Evolutionary conservation across 139 green algal species (phyloP).

Genomic region (Tetraselmis chui): DNA sequence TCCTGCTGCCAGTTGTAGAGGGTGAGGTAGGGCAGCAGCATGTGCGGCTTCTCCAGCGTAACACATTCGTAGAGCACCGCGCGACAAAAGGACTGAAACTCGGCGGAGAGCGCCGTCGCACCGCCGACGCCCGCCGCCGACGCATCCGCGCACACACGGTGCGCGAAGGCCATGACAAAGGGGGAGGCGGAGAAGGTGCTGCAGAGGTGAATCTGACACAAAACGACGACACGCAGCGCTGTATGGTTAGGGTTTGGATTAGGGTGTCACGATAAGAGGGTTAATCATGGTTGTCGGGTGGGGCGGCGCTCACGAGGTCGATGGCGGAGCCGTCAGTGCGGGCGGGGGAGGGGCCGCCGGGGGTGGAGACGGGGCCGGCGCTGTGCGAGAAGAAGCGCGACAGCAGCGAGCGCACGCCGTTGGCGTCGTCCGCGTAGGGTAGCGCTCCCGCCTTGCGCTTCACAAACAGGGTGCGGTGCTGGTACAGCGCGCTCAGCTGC

Average conservation of each 20-base stretch:
- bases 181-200: conserved; percentile 61
- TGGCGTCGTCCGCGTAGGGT: conserved; percentile 58
- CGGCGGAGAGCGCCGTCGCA: neutral
- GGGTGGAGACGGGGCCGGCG: neutral
- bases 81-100: conserved; percentile 34
- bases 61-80: conserved; percentile 59
- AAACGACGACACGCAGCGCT: too few relatives aligned
- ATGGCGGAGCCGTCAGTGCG: neutral
- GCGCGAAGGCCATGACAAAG: conserved; percentile 55
- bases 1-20: conserved; percentile 35
- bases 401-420: conserved; percentile 58
- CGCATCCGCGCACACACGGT: conserved; percentile 13
- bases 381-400: conserved; percentile 40
- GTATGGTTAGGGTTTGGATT: too few relatives aligned
- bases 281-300: neutral
- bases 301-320: neutral
- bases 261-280: too few relatives aligned
- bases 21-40: conserved; percentile 43
- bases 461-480: conserved; percentile 47
- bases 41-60: conserved; percentile 47
- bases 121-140: conserved; percentile 15
- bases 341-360: neutral
- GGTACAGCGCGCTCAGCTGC: conserved; percentile 28
- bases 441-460: conserved; percentile 60
- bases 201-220: conserved; percentile 57